Base-by-base conservation (phyloP, 2,329 filamentous ascomycete genomes). In the Aspergillus terreus region DNA sequence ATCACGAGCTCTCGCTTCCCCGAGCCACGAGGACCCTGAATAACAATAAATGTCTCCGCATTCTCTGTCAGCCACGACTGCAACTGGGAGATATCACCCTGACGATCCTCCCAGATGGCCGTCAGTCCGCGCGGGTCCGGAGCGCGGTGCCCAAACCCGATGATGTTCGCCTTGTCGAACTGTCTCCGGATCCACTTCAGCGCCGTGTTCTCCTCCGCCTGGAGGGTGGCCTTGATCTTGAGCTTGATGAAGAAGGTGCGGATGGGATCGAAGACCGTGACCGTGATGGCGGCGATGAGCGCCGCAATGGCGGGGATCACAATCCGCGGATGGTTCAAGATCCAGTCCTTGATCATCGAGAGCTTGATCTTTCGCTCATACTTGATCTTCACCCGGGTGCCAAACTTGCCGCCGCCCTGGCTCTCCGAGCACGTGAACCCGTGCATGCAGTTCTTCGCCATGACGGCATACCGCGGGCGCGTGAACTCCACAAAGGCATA, bases 381-480 rank as follows among this genome's bases (percentile, higher is more conserved):
- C 1, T 87, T 89, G 46, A 97, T 78, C 36, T 90, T 85, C 52
- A 99, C 77, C 7, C 84, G 78, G 0, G 92, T 96, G 1, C 89
- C 88, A 21, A 76, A 75, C 61, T 87, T 87, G 4, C 90, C 90
- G 41, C 90, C 90, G 4, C 88, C 89, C 38, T 81, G 73, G 21
- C 82, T 70, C 61, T 90, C 86, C 0, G 78, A 69, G 1, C 96
- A 82, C 2, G 85, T 77, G 54, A 88, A 88, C 0, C 92, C 92
- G 68, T 99, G 94, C 73, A 96, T 80, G 64, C 92, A 97, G 63
- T 95, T 96, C 61, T 89, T 86, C 0, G 92, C 91, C 83, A 94
- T 90, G 50, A 95, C 87, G 6, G 91, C 87, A 63, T 88, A 86
- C 33, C 88, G 81, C 12, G 88, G 78, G 6, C 82, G 78, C 1